Base-by-base conservation (phyloP, 805 yeast genomes). In the Pichia deserticola region DNA sequence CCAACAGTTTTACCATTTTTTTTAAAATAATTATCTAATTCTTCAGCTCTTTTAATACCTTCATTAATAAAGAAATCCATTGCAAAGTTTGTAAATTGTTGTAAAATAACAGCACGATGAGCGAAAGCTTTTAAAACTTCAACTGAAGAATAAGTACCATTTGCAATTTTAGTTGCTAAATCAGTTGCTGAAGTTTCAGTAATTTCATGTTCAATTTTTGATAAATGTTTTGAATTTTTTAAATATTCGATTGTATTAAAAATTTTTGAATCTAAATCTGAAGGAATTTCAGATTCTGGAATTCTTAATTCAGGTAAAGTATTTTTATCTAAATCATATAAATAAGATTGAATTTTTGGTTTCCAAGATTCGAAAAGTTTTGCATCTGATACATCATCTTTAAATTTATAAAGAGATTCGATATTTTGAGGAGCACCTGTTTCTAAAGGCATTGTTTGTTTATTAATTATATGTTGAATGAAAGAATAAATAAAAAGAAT, bases 31-130 rank as follows among this genome's bases (percentile, higher is more conserved):
- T 78, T 78, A 67, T 83, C 87, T 54, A 81, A 68, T 58, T 74
- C 78, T 57, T 75, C 58, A 10, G 86, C 86, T 52, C 79, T 69
- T 42, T 62, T 58, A 42, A 79, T 58, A n/a, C 85, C 90, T 53
- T 81, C 86, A 40, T 78, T 74, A 56, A 83, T 75, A 64, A 85
- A 71, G 49, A 86, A 71, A 35, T 75, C 75, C 63, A 68, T 59
- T 12, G 78, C 78, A 55, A 74, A 70, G 55, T 76, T 74, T 48
- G 83, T 78, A 58, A 79, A 74, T 56, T 79, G 81, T 52, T 86
- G 88, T 4, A 83, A 79, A 48, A 79, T 70, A 15, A 81, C 72
- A 3, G 89, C 83, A 50, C 81, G 70, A 58, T 81, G 84, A 39
- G 82, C 84, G 58, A 74, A 84, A 0, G 89, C 88, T 56, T 69